Evolutionary conservation across 768 basidiomycete species (phyloP), one percentile per base, ranked within the genome.

Genomic region (Suillus subaureus): DNA sequence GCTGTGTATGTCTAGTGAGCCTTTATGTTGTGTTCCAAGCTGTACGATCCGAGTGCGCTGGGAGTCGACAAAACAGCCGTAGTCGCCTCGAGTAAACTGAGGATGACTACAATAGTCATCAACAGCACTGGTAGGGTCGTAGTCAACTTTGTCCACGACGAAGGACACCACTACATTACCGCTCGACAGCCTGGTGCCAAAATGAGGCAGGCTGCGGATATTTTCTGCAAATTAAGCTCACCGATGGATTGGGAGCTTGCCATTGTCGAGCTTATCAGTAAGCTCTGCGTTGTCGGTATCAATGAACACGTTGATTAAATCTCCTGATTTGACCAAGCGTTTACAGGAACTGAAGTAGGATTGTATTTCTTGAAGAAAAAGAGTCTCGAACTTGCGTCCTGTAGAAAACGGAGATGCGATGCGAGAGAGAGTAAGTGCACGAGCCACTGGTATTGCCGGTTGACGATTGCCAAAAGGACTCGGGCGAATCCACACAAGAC

Each of bases 51-150:
- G 87, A 23, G 97, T 97, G 8, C 83, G 73, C 2, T 81, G 74
- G 1, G 88, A 78, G 70, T 98, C 93, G 23, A 97, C 82, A 85
- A 92, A 92, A 71, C 91, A 96, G 0, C 97, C 97, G 21, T 96
- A 73, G 70, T 93, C 87, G 6, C 91, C 92, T 23, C 83, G 75
- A 0, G 83, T 82, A 2, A 83, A 83, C 18, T 87, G 85, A 28
- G 84, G 79, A 68, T 87, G 85, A 7, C 85, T 73, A 67, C 89
- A 74, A 45, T 64, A 68, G 39, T 76, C 75, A 47, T 78, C 74
- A 11, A 37, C 40, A 23, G 26, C 75, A 40, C 82, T 70, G 7
- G 87, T 74, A 0, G 87, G 78, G 61, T 88, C 87, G 71, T 88
- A 86, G 39, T 92, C 90, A 40, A 97, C 77, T 63, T 90, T 86